Base-by-base conservation (phyloP, 805 yeast genomes). In the Candida andamanensis region DNA sequence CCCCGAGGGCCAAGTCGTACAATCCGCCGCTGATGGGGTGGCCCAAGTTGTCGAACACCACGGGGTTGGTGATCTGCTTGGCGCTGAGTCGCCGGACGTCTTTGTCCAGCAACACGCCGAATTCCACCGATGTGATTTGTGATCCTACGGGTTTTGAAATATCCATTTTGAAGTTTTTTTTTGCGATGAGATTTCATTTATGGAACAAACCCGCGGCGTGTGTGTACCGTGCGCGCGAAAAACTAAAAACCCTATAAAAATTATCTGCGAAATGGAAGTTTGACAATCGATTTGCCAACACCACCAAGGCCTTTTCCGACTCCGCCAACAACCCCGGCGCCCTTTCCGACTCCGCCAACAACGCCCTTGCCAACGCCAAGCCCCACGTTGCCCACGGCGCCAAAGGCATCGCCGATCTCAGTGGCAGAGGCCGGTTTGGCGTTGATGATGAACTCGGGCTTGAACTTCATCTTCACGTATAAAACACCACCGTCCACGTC, bases 91-190 rank as follows among this genome's bases (percentile, higher is more conserved):
- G 73, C 47, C 90, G 74, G 52, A 92, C 80, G 51, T 94, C 98
- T 33, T 77, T 78, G 11, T 90, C 70, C 20, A 86, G 68, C 44
- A 89, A 68, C 47, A 89, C 80, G 30, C 92, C 83, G 61, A 92
- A 94, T 63, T 90, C 97, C 44, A 92, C 96, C 47, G 94, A 80
- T 26, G 76, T 68, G 58, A 92, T 85, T 63, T 85, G 94, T 26
- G 97, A 82, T 41, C 98, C 98, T 31, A 87, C 90, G 30, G 98
- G 97, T 55, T 82, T 84, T 25, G 97, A 79, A 59, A 94, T 86
- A 73, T 92, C 97, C 99, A 92, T 92, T 20, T 30, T 24, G 14
- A 24, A 34, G 26, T 18, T 34, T 33, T 32, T 33, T 33, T 33
- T 29, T 23, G 15, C 27, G 37, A 33, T 33, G 37, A 33, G 37